Conservation (phyloP, 2,329 filamentous ascomycete genomes). For the Zymoseptoria pseudotritici region DNA sequence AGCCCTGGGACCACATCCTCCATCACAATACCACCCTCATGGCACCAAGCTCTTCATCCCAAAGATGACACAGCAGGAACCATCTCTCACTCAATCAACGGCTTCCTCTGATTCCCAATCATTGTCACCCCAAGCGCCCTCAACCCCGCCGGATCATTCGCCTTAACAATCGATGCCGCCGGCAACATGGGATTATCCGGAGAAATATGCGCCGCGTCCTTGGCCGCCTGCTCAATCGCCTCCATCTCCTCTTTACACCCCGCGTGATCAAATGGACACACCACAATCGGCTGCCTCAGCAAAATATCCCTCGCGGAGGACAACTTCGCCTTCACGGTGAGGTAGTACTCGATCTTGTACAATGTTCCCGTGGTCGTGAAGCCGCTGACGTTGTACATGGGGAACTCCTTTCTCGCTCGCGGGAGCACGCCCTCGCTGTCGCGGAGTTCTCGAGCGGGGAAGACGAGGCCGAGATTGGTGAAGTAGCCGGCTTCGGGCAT, state of each 20-base stretch:
- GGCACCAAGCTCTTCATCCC: too few species aligned
- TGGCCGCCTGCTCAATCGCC: conserved; percentile 90
- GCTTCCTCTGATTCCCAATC: conserved; percentile 55
- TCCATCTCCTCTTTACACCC: conserved; percentile 98
- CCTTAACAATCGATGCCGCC: conserved; percentile 70
- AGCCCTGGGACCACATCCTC: too few species aligned
- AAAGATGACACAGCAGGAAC: too few species aligned
- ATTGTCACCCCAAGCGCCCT: conserved; percentile 54
- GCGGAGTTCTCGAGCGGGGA: conserved; percentile 80
- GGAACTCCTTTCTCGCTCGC: conserved; percentile 77
- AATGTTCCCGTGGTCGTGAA: conserved; percentile 91
- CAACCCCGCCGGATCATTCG: conserved; percentile 61
- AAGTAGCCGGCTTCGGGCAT: conserved; percentile 87
- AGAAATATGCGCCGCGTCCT: conserved; percentile 81
- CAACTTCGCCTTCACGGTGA: conserved; percentile 87
- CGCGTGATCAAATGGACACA: conserved; percentile 90
- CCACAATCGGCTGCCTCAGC: conserved; percentile 85
- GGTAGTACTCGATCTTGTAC: conserved; percentile 97
- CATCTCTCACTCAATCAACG: conserved; percentile 54
- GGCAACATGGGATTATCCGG: conserved; percentile 91
- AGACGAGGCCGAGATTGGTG: conserved; percentile 84
- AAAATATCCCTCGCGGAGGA: conserved; percentile 81
- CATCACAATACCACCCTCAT: too few species aligned
- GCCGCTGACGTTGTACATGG: conserved; percentile 76
- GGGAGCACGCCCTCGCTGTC: conserved; percentile 84